Evolutionary conservation across 768 basidiomycete genomes (phyloP), one percentile per base, ranked within the genome.

Genomic region (Calvatia gigantea): DNA sequence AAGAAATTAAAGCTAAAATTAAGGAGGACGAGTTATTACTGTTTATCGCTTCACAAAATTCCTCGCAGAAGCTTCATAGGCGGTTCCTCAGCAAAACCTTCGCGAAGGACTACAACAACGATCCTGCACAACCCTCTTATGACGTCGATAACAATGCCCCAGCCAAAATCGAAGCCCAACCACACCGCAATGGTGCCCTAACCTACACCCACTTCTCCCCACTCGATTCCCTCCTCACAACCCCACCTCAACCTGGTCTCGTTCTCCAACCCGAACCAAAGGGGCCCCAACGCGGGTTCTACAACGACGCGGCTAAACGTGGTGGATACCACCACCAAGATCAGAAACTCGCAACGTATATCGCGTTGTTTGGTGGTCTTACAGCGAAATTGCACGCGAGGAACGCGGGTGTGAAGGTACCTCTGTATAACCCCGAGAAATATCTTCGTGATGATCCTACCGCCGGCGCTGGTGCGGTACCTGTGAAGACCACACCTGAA

Each of bases 141-240:
- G 29, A 65, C 37, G 41, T 41, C 11, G 41, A 60, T 17, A 38
- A 55, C 11, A 19, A 52, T 12, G 3, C 54, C 2, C 7, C 58
- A 12, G 54, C 57, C 51, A 67, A 63, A 37, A 84, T 92, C 58
- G 82, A 84, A 57, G 84, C 80, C 39, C 75, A 80, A 53, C 88
- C 88, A 0, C 91, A 92, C 60, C 75, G 70, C 25, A 75, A 69
- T 33, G 89, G 76, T 35, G 91, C 81, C 2, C 74, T 91, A 38
- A 70, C 73, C 42, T 93, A 92, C 67, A 67, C 81, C 2, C 71
- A 74, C 37, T 75, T 79, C 32, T 75, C 86, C 5, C 50, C 58
- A 5, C 69, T 91, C 45, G 85, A 89, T 51, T 74, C 78, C 0
- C 69, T 71, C 49, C 71, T 85, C 65, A 75, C 72, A 64, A 75